Evolutionary conservation across 2,329 filamentous ascomycete genomes (phyloP).

Genomic region (Helotiales sp.): DNA sequence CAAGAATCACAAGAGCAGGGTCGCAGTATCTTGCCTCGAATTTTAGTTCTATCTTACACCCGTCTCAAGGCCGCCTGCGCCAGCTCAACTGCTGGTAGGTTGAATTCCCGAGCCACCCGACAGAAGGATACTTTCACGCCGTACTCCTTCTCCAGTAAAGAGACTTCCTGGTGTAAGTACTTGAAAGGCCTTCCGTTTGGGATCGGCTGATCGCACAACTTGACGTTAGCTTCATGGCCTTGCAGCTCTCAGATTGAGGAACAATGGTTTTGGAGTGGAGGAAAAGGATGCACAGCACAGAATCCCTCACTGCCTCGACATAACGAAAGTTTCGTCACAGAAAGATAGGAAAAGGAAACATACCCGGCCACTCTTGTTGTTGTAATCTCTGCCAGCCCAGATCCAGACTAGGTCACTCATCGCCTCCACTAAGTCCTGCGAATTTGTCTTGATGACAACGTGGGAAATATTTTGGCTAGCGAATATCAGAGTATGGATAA

Average conservation of each 20-base stretch:
- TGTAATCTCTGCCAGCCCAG: slow-evolving; percentile 24
- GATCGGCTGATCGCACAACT: slow-evolving; percentile 1
- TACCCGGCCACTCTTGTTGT: not conserved
- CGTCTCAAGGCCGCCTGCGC: slow-evolving; percentile 6
- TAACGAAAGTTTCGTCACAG: no score
- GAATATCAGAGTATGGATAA: slow-evolving; percentile 25
- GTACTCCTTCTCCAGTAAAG: slow-evolving; percentile 23
- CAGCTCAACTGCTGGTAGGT: slow-evolving; percentile 7
- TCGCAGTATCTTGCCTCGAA: not conserved
- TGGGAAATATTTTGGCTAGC: slow-evolving; percentile 20
- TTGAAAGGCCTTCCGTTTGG: slow-evolving; percentile 24
- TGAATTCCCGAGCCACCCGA: slow-evolving; percentile 7
- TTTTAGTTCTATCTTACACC: not conserved
- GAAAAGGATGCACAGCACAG: no score
- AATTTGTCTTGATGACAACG: slow-evolving; percentile 29
- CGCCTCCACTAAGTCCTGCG: slow-evolving; percentile 16
- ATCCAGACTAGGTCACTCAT: slow-evolving; percentile 26
- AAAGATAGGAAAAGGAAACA: not conserved
- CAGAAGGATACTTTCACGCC: slow-evolving; percentile 23
- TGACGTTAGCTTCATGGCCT: not conserved
- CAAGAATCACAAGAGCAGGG: not conserved
- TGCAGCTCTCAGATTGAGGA: not conserved
- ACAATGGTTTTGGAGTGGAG: no score
- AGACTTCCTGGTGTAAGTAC: slow-evolving; percentile 26
- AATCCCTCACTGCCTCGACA: no score